Conservation (phyloP, 805 yeast genomes). For the Candida berthetii region DNA sequence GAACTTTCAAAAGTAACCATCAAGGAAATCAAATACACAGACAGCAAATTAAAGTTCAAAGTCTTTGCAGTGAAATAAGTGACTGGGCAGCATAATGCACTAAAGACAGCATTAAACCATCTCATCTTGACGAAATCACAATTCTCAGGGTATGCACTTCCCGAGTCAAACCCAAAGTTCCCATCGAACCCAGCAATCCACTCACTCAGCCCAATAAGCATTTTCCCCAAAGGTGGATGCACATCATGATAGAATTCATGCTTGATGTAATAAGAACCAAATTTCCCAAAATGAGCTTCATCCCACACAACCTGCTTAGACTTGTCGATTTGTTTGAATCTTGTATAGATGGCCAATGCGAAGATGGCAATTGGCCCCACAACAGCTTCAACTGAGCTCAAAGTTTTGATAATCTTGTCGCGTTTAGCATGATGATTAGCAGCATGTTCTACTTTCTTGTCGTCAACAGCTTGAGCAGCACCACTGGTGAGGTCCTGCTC, state of each 20-base stretch:
- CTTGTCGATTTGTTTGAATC: constrained; percentile 53
- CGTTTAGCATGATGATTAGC: not conserved
- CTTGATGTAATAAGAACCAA: constrained; percentile 73
- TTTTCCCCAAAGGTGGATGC: constrained; percentile 83
- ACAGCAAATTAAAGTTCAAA: constrained; percentile 41
- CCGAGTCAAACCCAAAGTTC: constrained; percentile 67
- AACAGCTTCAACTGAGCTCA: constrained; percentile 8
- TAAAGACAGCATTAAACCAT: constrained; percentile 61
- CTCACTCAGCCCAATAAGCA: constrained; percentile 74
- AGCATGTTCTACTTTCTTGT: not conserved
- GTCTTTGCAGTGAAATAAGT: constrained; percentile 66
- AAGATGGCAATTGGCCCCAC: constrained; percentile 40
- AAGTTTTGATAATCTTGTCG: not conserved
- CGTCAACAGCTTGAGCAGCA: not conserved
- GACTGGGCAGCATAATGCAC: constrained; percentile 60
- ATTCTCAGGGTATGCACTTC: constrained; percentile 55
- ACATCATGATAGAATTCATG: constrained; percentile 83
- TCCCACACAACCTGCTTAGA: constrained; percentile 74
- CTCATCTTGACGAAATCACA: constrained; percentile 63
- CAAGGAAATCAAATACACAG: constrained; percentile 55
- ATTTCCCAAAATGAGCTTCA: constrained; percentile 86
- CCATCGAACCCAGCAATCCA: constrained; percentile 81
- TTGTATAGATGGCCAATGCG: constrained; percentile 40
- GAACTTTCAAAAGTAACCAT: constrained; percentile 65
- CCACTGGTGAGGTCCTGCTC: not conserved